A percentile compares a stretch with the other conserved stretches of the same genome.
phyloP scores from a whole-genome alignment of 2,329 filamentous ascomycete species.

The Epichloe sp. region DNA sequence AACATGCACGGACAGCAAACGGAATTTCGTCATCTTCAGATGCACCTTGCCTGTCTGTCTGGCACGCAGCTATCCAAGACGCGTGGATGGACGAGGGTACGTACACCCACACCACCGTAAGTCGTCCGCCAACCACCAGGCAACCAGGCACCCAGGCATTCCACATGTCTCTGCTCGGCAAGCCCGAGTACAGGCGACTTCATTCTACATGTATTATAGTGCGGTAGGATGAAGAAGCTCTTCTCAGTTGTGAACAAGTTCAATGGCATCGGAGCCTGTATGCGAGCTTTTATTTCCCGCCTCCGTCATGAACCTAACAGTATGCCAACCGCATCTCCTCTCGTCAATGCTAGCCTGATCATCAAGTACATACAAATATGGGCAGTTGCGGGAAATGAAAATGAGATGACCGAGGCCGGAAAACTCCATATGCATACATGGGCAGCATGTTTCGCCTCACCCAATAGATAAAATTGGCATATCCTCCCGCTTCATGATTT shows the following conservation, averaged over 20 bases:
- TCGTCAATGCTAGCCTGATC: background rate
- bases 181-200: background rate
- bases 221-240: too few species aligned
- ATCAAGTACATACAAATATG: background rate
- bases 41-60: too few species aligned
- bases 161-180: background rate
- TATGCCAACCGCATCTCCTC: background rate
- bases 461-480: background rate
- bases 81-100: too few species aligned
- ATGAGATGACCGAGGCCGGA: background rate
- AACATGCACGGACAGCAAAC: too few species aligned
- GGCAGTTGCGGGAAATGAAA: too few species aligned
- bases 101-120: too few species aligned
- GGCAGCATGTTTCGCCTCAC: background rate
- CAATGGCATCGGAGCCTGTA: background rate
- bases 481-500: background rate
- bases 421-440: background rate
- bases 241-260: background rate
- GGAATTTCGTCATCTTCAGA: too few species aligned
- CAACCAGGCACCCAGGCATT: background rate
- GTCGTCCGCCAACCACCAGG: too few species aligned
- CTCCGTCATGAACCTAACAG: background rate
- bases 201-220: too few species aligned
- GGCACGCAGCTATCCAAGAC: too few species aligned
- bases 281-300: background rate